These are phyloP conservation scores for Trametes punicea DNA, from an alignment of 768 basidiomycete species.

Conservation along the genomic window DNA sequence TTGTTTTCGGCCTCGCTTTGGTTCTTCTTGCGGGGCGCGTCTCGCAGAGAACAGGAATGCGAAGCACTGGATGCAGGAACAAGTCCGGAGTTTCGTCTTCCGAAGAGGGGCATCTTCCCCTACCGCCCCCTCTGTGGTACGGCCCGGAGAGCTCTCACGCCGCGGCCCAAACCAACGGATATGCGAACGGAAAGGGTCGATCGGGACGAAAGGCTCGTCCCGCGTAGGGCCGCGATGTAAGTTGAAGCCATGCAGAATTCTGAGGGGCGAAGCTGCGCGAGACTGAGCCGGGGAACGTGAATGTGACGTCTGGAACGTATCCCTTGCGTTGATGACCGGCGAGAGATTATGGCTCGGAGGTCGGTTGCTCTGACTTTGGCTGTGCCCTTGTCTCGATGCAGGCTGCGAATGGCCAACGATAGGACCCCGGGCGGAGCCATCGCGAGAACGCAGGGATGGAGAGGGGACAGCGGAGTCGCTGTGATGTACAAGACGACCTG, in stretches of 20 bases:
- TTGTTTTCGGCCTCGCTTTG: not conserved
- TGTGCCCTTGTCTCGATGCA: slow-evolving; percentile 12
- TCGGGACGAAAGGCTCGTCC: slow-evolving; percentile 37
- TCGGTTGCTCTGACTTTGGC: slow-evolving; percentile 13
- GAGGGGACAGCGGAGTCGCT: slow-evolving; percentile 37
- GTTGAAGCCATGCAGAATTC: slow-evolving; percentile 49
- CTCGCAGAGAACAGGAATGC: no score
- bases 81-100: no score
- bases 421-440: slow-evolving; percentile 14
- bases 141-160: slow-evolving; percentile 11
- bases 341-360: slow-evolving; percentile 12
- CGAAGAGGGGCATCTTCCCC: not conserved
- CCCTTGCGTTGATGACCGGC: slow-evolving; percentile 22
- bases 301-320: slow-evolving; percentile 27
- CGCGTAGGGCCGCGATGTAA: slow-evolving; percentile 48
- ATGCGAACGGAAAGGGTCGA: slow-evolving; percentile 34
- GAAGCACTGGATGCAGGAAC: no score
- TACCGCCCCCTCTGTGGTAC: slow-evolving; percentile 7
- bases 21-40: not conserved
- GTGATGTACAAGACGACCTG: slow-evolving; percentile 25
- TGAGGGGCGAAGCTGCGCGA: slow-evolving; percentile 53
- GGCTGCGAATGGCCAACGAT: slow-evolving; percentile 12
- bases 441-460: slow-evolving; percentile 27
- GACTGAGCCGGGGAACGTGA: slow-evolving; percentile 35
- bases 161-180: slow-evolving; percentile 21